Base-by-base conservation (phyloP, 164 flowering plant genomes). In the Umbellularia californica region DNA sequence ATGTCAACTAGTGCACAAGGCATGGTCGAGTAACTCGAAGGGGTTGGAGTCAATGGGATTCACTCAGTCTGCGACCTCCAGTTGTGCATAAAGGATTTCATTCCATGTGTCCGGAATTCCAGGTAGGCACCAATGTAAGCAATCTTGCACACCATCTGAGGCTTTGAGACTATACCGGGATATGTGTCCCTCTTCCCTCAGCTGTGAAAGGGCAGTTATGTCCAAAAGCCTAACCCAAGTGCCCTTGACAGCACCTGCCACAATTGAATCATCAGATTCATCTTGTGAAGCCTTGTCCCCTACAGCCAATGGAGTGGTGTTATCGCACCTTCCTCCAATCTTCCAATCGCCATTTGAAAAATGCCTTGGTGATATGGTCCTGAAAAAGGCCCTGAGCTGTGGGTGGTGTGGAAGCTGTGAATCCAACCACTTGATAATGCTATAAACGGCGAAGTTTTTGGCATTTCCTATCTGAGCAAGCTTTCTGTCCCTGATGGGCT, bases 101-200 rank as follows among this genome's bases (percentile, higher is more conserved):
- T 92, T 92, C 98, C 97, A 94, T 20, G 92, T 75, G 71, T 92
- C 97, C 0, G 95, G 94, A 70, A 94, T 79, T 2, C 97, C 97
- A 0, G 96, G 98, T 9, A n/a, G n/a, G n/a, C n/a, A n/a, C n/a
- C n/a, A n/a, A n/a, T 92, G 98, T 81, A 92, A 81, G 83, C 97
- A 91, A 76, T 90, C 95, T 27, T 87, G 85, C 24, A 79, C 66
- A 2, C 86, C 90, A 0, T 71, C 71, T 7, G 79, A 70, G 20
- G 78, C 75, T 80, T 79, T 84, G 3, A 73, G 33, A 58, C 87
- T 81, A 77, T 85, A 89, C 11, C 81, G 80, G 0, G 97, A 87
- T 23, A 92, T 83, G 71, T 92, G 97, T 25, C 84, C 90, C 60
- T 90, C 97, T 22, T 90, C 94, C 77, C 97, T 86, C 50, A 92